Evolutionary conservation across 1,284 basidiomycete species (phyloP), one percentile per base, ranked within the genome.

Genomic region (Blastosporella zonata): DNA sequence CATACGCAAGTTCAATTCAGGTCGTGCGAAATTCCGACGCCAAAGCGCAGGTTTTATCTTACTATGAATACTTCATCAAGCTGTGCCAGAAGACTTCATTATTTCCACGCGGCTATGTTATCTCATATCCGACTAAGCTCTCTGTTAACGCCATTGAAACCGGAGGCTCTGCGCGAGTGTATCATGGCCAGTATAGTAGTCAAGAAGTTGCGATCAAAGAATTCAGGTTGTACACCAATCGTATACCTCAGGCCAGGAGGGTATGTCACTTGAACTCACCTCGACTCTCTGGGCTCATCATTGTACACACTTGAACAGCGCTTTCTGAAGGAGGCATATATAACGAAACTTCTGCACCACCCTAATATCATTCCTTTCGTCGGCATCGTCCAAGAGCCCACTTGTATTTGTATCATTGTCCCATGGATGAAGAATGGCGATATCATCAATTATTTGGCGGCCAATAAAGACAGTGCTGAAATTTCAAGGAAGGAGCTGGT

Each of bases 371-470:
- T 55, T 8, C 35, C 50, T 5, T 55, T 55, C 27, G 37, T 50
- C 17, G 54, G 54, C n/a, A 38, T 50, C 20, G 38, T 55, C 27
- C 39, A 45, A 36, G 54, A 55, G 34, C 37, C 40, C 2, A 22
- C 9, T n/a, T 28, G 51, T 5, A 22, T 55, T n/a, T 35, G 50
- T 22, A 53, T 55, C 17, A 6, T 53, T 33, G 10, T 40, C 18
- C 52, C 52, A 20, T 53, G 52, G 52, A 53, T 53, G 52, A 37
- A 34, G 12, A 45, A 53, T 18, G 52, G 52, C 6, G 36, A 53
- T 21, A 46, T 50, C 23, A n/a, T 40, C 4, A 38, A 17, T 8
- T 50, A 43, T 35, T 2, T 47, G 34, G 27, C 12, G 21, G 21
- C 10, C 12, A 44, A 37, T 31, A 3, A 9, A 9, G 12, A 31